Evolutionary conservation across 768 basidiomycete genomes (phyloP).

Genomic region (Chiua virens): DNA sequence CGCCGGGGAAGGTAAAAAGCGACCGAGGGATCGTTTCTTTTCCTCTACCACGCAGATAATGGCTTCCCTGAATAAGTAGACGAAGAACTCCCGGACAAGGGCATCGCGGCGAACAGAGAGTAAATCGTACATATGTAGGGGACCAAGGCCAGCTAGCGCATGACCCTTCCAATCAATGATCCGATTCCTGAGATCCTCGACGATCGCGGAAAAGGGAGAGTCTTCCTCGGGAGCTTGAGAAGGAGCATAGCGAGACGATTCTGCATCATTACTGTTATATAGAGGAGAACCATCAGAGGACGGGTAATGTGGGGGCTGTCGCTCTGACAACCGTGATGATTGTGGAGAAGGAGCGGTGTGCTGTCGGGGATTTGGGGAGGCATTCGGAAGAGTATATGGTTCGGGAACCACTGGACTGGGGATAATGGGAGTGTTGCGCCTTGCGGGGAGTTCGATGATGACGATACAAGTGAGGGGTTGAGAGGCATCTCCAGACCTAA

Average conservation of each 20-base stretch:
- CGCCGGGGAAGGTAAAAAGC: conserved; percentile 66
- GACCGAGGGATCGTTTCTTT: conserved; percentile 79
- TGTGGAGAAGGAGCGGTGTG: conserved; percentile 22
- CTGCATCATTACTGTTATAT: conserved; percentile 30
- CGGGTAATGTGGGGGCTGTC: conserved; percentile 15
- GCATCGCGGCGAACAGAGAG: conserved; percentile 86
- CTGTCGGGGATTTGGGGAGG: conserved; percentile 17
- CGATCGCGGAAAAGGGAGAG: conserved; percentile 79
- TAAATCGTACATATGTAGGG: conserved; percentile 89
- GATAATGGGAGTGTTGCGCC: conserved; percentile 51
- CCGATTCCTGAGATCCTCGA: conserved; percentile 84
- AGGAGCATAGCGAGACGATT: conserved; percentile 30
- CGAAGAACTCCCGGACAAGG: conserved; percentile 90
- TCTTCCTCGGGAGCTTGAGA: conserved; percentile 49
- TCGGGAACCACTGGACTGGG: conserved; percentile 58
- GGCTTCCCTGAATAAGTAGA: conserved; percentile 96
- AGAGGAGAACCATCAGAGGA: conserved; percentile 25
- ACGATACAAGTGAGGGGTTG: conserved; percentile 94
- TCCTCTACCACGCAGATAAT: conserved; percentile 99
- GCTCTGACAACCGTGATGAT: conserved; percentile 11
- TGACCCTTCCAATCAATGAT: conserved; percentile 98
- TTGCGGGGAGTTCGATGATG: conserved; percentile 86
- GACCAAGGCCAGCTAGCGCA: conserved; percentile 84
- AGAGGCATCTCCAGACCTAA: conserved; percentile 63
- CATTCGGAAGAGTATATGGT: conserved; percentile 35